Base-by-base conservation (phyloP, 1,139 yeast genomes). In the Diutina pseudorugosa region DNA sequence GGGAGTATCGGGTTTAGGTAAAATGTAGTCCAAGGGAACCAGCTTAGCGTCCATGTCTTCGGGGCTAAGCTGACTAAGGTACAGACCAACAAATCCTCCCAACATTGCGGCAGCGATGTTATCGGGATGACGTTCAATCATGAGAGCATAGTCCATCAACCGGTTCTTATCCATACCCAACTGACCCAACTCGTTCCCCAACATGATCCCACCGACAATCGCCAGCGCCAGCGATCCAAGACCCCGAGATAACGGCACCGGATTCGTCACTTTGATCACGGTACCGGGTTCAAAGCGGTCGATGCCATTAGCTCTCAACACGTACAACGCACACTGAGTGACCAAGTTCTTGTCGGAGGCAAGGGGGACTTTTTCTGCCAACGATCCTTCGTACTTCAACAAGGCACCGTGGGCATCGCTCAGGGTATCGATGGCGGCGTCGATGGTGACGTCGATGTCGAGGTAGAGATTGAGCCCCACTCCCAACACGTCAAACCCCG, bases 151-250 rank as follows among this genome's bases (percentile, higher is more conserved):
- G 69, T 93, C 98, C 62, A 93, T 75, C 82, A 93, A 77, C 60
- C 98, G 76, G 59, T 80, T 83, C 66, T 86, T 91, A 53, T 83
- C 72, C 57, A 89, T 79, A 1, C 79, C 81, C 50, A 93, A 72
- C 54, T 79, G 75, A 23, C 94, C 97, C 27, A 90, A 74, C 60
- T 84, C 93, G 63, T 87, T 88, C 48, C 95, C 98, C 45, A 93
- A 75, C 71, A 90, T 75, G n/a, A 87, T 93, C 59, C 98, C 98
- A 14, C 95, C 98, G 25, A 93, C 98, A 42, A 93, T 96, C 43
- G 98, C 98, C 11, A 98, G 96, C 51, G 97, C 98, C n/a, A 95
- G 86, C 1, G 98, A 91, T 1, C 98, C 98, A 56, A 93, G 76
- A 8, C 98, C 98, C 65, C 98, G 82, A 33, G 98, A 98, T 57